phyloP scores from a whole-genome alignment of 129 eudicot species.

The Pulicaria dysenterica region DNA sequence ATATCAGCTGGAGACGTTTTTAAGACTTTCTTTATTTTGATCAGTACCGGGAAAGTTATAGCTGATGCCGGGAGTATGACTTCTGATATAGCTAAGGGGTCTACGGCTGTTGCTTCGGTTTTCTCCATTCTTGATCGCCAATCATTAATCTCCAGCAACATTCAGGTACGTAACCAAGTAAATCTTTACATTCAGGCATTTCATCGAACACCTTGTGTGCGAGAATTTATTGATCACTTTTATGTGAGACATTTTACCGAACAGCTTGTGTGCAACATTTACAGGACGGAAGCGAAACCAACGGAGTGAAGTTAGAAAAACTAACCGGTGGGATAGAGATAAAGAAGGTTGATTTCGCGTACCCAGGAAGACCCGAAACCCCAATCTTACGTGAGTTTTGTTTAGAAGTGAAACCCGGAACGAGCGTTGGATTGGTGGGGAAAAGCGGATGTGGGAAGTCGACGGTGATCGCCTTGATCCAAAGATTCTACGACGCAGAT shows the following conservation, averaged over 20 bases:
- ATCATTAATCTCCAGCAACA: slow-evolving; percentile 53
- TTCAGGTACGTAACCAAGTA: slow-evolving; percentile 35
- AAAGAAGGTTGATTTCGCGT: slow-evolving; percentile 74
- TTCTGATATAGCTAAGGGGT: slow-evolving; percentile 90
- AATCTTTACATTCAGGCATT: not conserved
- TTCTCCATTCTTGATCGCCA: slow-evolving; percentile 80
- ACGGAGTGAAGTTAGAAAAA: slow-evolving; percentile 41
- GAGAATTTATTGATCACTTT: not conserved
- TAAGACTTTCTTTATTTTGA: slow-evolving; percentile 82
- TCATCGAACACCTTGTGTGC: not conserved
- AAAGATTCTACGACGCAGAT: slow-evolving; percentile 75
- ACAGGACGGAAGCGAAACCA: slow-evolving; percentile 39
- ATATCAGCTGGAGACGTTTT: slow-evolving; percentile 93
- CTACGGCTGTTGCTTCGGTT: slow-evolving; percentile 79
- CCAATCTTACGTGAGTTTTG: slow-evolving; percentile 58
- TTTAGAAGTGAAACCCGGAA: slow-evolving; percentile 77
- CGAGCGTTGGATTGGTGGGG: slow-evolving; percentile 89
- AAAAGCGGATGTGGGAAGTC: slow-evolving; percentile 97
- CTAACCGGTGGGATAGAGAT: slow-evolving; percentile 69
- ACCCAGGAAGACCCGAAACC: slow-evolving; percentile 70
- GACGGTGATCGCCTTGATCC: slow-evolving; percentile 73
- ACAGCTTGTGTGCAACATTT: not conserved
- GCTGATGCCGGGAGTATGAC: slow-evolving; percentile 99
- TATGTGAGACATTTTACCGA: not conserved
- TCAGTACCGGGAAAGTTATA: slow-evolving; percentile 89